Percentiles rank a stretch among this genome's conserved stretches.
Evolutionary conservation across 2,329 filamentous ascomycete genomes (phyloP).

Genomic region (Fonsecaea monophora): DNA sequence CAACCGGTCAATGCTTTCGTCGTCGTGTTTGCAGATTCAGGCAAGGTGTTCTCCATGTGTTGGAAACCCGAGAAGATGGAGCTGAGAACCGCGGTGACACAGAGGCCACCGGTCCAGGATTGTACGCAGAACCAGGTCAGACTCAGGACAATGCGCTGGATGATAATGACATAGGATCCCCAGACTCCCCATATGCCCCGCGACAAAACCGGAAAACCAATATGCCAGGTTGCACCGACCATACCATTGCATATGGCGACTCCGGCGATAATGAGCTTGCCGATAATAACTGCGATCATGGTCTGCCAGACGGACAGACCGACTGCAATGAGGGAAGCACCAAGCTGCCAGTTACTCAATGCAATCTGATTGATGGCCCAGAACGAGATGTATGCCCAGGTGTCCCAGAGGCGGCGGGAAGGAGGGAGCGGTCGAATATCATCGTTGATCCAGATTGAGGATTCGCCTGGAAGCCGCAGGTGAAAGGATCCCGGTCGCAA

Average conservation of each 20-base stretch:
- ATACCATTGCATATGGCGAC: conserved; percentile 48
- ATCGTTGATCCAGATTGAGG: conserved; percentile 49
- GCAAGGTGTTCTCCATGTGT: conserved; percentile 47
- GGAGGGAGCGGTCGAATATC: conserved; percentile 52
- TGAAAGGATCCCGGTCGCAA: conserved; percentile 17
- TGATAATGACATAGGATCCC: conserved; percentile 50
- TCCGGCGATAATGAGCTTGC: conserved; percentile 47
- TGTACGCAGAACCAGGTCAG: conserved; percentile 47
- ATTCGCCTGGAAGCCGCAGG: conserved; percentile 27
- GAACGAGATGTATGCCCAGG: conserved; percentile 48
- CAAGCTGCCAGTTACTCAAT: conserved; percentile 47
- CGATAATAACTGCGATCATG: conserved; percentile 49
- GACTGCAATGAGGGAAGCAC: conserved; percentile 47
- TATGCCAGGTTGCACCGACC: conserved; percentile 51
- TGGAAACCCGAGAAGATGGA: conserved; percentile 47
- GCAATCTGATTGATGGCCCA: conserved; percentile 50
- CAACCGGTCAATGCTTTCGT: conserved; percentile 48
- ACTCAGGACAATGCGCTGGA: conserved; percentile 51
- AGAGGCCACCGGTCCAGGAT: conserved; percentile 48
- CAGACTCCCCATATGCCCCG: conserved; percentile 53
- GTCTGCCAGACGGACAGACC: conserved; percentile 52
- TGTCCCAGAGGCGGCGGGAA: conserved; percentile 48
- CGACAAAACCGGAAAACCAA: conserved; percentile 53
- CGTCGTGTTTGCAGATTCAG: conserved; percentile 44
- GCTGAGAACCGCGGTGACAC: conserved; percentile 44